Conservation (phyloP, 805 yeast species). For the Pichia phayaonensis region DNA sequence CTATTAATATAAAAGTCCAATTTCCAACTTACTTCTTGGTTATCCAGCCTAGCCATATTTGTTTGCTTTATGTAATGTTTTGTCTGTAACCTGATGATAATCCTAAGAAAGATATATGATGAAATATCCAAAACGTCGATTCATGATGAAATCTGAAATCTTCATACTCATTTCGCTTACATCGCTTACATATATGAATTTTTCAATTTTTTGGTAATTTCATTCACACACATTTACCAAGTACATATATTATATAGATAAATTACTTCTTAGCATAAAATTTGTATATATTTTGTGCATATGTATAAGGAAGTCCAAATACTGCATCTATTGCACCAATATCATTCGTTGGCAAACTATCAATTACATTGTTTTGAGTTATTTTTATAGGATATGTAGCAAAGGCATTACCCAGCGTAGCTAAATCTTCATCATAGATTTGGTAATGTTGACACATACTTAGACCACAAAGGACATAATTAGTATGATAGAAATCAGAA, state of each 20-base stretch:
- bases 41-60: slow-evolving; percentile 9
- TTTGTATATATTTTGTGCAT: slow-evolving; percentile 15
- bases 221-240: no score
- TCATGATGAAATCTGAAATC: not conserved
- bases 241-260: no score
- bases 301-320: slow-evolving; percentile 46
- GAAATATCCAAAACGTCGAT: not conserved
- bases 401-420: slow-evolving; percentile 14
- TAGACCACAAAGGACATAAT: slow-evolving; percentile 74
- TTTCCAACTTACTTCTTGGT: slow-evolving; percentile 20
- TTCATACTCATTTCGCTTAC: no score
- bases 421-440: slow-evolving; percentile 14
- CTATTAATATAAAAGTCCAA: not conserved
- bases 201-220: no score
- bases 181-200: no score
- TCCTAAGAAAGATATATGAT: not conserved
- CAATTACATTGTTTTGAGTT: slow-evolving; percentile 14
- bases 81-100: no score
- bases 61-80: not conserved
- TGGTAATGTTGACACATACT: slow-evolving; percentile 46
- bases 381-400: slow-evolving; percentile 17
- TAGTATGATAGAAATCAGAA: slow-evolving; percentile 88
- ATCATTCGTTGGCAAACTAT: slow-evolving; percentile 14
- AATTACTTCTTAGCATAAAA: not conserved
- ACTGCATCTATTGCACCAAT: slow-evolving; percentile 43